A percentile compares a stretch with the other conserved stretches of the same genome.
phyloP scores from a whole-genome alignment of 768 basidiomycete genomes.

The Lyophyllum decastes region DNA sequence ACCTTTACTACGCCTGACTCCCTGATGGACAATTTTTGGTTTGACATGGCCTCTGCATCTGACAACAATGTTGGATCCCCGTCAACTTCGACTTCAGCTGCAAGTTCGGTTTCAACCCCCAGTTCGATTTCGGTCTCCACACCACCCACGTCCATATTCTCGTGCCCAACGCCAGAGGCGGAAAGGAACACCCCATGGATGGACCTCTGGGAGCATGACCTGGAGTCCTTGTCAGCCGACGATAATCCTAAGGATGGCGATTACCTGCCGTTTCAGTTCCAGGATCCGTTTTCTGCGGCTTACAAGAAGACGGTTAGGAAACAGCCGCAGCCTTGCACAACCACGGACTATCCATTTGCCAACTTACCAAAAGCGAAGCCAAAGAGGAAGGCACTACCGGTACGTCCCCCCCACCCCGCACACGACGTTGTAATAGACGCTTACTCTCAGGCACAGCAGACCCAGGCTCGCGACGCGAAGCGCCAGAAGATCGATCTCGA shows the following conservation, averaged over 20 bases:
- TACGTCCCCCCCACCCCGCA: neutral
- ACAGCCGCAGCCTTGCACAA: neutral
- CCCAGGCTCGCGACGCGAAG: slow-evolving; percentile 4
- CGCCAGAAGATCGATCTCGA: slow-evolving; percentile 15
- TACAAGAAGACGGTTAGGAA: slow-evolving; percentile 1
- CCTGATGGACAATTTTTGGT: slow-evolving; percentile 10
- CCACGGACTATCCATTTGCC: neutral
- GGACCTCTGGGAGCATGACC: slow-evolving; percentile 3
- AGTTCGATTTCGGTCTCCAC: neutral
- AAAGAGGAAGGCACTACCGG: slow-evolving; percentile 11
- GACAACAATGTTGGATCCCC: neutral
- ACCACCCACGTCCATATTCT: slow-evolving; percentile 1
- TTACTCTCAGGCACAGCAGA: neutral
- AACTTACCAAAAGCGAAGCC: neutral
- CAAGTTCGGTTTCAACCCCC: slow-evolving; percentile 2
- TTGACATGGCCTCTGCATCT: neutral
- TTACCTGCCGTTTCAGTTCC: slow-evolving; percentile 6
- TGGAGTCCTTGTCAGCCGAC: neutral
- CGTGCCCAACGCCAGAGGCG: neutral
- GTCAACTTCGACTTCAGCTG: slow-evolving; percentile 6
- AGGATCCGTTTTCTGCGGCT: neutral
- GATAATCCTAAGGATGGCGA: slow-evolving; percentile 13
- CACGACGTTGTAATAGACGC: neutral
- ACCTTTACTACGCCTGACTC: slow-evolving; percentile 5
- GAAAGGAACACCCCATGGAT: neutral